phyloP scores from a whole-genome alignment of 495 filamentous ascomycete species.

The Neurospora hispaniola region DNA sequence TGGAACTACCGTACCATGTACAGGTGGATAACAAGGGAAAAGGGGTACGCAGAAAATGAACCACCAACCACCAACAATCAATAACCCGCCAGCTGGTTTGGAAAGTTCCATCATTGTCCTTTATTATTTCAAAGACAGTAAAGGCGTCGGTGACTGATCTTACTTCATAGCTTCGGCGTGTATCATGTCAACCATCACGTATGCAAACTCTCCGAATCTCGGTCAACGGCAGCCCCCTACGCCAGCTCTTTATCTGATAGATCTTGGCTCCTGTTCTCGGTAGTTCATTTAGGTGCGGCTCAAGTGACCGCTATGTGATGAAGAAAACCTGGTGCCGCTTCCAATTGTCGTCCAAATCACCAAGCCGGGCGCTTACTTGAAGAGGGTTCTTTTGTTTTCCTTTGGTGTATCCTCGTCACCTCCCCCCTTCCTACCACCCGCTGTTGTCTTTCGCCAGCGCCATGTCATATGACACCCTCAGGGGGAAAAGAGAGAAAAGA shows the following conservation, averaged over 20 bases:
- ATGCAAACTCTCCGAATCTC: too few species aligned
- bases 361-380: background rate
- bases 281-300: background rate
- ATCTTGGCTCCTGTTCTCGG: background rate
- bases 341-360: background rate
- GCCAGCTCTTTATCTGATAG: background rate
- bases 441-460: background rate
- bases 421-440: background rate
- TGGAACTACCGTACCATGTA: too few species aligned
- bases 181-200: too few species aligned
- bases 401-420: background rate
- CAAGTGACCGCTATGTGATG: background rate
- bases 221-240: too few species aligned
- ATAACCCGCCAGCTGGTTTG: too few species aligned
- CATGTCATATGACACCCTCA: background rate
- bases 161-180: too few species aligned
- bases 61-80: too few species aligned
- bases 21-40: too few species aligned
- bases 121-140: too few species aligned
- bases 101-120: too few species aligned
- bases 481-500: background rate
- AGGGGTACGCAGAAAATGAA: too few species aligned
- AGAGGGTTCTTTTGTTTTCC: background rate
- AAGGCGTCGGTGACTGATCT: too few species aligned
- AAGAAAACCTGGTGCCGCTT: background rate